A percentile compares a stretch with the other conserved stretches of the same genome.
phyloP scores from a whole-genome alignment of 2,329 filamentous ascomycete species.

The Lizonia empirigonia region DNA sequence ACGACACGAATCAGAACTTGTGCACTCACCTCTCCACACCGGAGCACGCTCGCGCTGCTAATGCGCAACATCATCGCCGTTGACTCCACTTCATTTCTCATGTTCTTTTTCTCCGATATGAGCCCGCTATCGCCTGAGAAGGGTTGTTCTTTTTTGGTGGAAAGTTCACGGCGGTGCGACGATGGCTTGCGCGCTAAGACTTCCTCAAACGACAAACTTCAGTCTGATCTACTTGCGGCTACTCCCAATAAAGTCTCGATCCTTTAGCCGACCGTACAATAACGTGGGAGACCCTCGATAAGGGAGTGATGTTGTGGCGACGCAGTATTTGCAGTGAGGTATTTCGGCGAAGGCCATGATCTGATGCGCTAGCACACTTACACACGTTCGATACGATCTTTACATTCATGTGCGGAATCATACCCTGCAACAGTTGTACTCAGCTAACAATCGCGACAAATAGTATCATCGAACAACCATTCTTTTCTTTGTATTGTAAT shows the following conservation, averaged over 20 bases:
- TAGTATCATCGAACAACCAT: constrained; percentile 5
- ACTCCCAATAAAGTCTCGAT: constrained; percentile 36
- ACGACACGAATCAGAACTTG: constrained; percentile 1
- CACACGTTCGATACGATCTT: constrained; percentile 16
- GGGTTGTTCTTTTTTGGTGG: constrained; percentile 16
- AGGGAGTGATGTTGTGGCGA: constrained; percentile 24
- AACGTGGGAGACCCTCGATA: constrained; percentile 26
- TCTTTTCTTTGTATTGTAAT: constrained; percentile 24
- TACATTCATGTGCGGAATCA: constrained; percentile 11
- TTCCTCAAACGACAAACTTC: constrained; percentile 34
- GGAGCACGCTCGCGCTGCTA: constrained; percentile 1
- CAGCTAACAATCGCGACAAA: background rate
- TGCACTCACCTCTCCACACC: background rate
- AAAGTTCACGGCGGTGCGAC: constrained; percentile 33
- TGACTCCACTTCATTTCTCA: constrained; percentile 15
- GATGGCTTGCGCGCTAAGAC: constrained; percentile 29
- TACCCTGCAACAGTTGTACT: background rate
- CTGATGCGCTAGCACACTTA: constrained; percentile 18
- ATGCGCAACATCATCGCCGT: constrained; percentile 14
- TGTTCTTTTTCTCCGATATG: constrained; percentile 7
- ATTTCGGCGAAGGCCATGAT: constrained; percentile 18
- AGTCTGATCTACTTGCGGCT: constrained; percentile 25
- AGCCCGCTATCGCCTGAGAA: constrained; percentile 20
- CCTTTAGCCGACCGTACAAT: constrained; percentile 31
- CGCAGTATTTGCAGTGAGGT: constrained; percentile 25